Evolutionary conservation across 2,329 filamentous ascomycete genomes (phyloP).

Genomic region (Fusarium domesticum): DNA sequence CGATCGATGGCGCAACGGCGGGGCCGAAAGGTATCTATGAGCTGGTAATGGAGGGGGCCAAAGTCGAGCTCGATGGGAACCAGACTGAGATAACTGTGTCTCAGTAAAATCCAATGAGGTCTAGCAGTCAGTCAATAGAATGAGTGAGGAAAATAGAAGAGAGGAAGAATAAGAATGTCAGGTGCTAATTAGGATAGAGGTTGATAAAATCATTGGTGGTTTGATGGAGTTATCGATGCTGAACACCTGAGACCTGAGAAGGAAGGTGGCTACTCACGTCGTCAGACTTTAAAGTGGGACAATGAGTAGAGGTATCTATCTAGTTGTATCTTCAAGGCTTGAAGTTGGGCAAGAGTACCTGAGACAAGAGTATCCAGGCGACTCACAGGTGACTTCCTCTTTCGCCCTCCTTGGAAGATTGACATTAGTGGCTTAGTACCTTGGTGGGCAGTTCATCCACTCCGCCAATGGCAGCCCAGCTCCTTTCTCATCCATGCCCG

Average conservation of each 20-base stretch:
- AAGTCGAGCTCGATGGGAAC: constrained; percentile 10
- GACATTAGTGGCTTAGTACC: no score
- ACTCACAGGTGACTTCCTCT: constrained; percentile 3
- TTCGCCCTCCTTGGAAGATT: constrained; percentile 1
- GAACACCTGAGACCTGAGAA: constrained; percentile 6
- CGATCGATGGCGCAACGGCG: constrained; percentile 21
- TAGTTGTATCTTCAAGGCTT: constrained; percentile 30
- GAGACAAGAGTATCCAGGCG: constrained; percentile 1
- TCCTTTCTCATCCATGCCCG: constrained; percentile 5
- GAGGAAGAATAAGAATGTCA: background rate
- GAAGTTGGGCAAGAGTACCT: constrained; percentile 24
- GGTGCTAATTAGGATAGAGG: background rate
- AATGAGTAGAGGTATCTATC: constrained; percentile 20
- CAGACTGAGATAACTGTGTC: background rate
- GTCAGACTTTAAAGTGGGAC: constrained; percentile 21
- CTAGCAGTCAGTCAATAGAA: background rate
- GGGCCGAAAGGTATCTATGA: constrained; percentile 14
- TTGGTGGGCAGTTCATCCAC: constrained; percentile 4
- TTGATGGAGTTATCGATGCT: background rate
- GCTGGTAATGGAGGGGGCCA: constrained; percentile 11
- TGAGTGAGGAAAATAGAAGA: background rate
- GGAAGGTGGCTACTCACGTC: constrained; percentile 8
- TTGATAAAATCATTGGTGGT: constrained; percentile 7
- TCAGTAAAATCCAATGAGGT: background rate
- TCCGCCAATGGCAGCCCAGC: constrained; percentile 13